Evolutionary conservation across 2,329 filamentous ascomycete species (phyloP).

Genomic region (Ophiostoma montium): DNA sequence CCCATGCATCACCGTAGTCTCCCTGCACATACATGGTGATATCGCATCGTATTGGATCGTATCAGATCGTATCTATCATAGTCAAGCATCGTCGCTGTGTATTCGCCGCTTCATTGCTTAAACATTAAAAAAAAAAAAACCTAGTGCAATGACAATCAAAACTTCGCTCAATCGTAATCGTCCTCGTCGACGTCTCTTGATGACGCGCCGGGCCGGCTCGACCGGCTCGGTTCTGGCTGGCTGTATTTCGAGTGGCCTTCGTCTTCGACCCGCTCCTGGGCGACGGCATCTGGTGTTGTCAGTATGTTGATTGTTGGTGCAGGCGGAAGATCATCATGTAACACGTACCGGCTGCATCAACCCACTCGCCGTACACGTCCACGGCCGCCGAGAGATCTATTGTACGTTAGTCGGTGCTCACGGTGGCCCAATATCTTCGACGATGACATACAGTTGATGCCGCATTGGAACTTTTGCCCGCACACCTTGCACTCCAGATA

Average conservation of each 20-base stretch:
- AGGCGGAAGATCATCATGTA: background rate
- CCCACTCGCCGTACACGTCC: slow-evolving; percentile 96
- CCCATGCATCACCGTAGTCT: background rate
- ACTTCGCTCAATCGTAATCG: slow-evolving; percentile 27
- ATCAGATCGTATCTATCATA: too few species aligned
- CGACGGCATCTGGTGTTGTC: slow-evolving; percentile 30
- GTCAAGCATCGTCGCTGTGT: too few species aligned
- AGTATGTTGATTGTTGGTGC: background rate
- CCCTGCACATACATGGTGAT: too few species aligned
- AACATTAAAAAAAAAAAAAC: too few species aligned
- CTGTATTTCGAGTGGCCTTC: slow-evolving; percentile 3
- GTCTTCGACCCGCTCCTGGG: slow-evolving; percentile 27
- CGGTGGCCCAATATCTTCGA: background rate
- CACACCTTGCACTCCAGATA: slow-evolving; percentile 83
- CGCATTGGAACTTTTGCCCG: slow-evolving; percentile 83
- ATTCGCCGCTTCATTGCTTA: too few species aligned
- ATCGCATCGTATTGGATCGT: too few species aligned
- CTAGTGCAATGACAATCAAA: too few species aligned
- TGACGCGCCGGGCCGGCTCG: slow-evolving; percentile 1
- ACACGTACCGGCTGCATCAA: slow-evolving; percentile 59
- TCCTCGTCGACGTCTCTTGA: slow-evolving; percentile 16
- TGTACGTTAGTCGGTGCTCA: too few species aligned
- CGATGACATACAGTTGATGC: slow-evolving; percentile 66
- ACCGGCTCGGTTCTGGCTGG: slow-evolving; percentile 3
- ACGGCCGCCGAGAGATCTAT: slow-evolving; percentile 78